Evolutionary conservation across 805 yeast genomes (phyloP), one percentile per base, ranked within the genome.

Genomic region (Yarrowia sp.): DNA sequence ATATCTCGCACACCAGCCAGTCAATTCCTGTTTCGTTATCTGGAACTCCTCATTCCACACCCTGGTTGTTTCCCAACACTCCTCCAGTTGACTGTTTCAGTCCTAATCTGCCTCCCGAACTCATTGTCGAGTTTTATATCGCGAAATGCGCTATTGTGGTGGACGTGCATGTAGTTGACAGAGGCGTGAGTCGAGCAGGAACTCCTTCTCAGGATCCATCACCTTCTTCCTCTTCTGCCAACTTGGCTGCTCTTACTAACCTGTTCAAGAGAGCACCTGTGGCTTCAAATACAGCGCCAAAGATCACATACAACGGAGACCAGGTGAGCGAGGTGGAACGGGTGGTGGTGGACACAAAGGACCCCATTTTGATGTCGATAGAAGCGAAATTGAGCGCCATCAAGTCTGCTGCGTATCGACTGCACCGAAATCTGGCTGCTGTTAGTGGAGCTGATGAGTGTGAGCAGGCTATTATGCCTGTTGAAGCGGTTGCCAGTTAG

Each of bases 41-140:
- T 28, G 60, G 45, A n/a, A 13, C 45, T 9, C 35, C 44, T 6
- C 60, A 38, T 10, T 38, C 44, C 11, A 51, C 61, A 1, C 61
- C 47, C 28, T 55, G 61, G 61, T 17, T 55, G 17, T 55, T 55
- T 31, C 61, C 61, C 15, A 55, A 55, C 13, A 55, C 61, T 2
- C 61, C 45, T 39, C 61, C 61, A 10, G 61, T 38, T 5, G 42
- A 36, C 31, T 55, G 61, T 31, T 55, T 55, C 38, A n/a, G 8
- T 15, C 64, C 64, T 10, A 33, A 22, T 15, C 51, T 58, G n/a
- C 64, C 64, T 17, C 51, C 64, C 1, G 64, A 58, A 17, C 51
- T 58, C 36, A 44, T 58, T 18, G 64, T 58, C 39, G 64, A 58
- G 51, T 44, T 58, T n/a, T 58, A 58, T 42, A 58, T 58, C 22